These are phyloP conservation scores for Heritiera littoralis DNA, from an alignment of 345 rosid genomes.

Conservation along the genomic window DNA sequence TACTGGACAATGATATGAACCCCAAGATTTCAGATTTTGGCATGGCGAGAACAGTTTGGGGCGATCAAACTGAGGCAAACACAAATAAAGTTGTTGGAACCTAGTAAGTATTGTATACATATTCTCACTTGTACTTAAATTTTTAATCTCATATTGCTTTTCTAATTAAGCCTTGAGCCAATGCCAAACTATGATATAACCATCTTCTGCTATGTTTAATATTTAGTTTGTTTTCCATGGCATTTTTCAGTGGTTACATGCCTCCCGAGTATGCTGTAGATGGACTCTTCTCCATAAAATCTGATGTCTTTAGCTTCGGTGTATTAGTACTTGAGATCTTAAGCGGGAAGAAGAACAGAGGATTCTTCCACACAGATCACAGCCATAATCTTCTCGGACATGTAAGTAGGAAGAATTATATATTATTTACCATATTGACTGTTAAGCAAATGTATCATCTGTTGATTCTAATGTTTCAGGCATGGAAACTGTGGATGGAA, in stretches of 20 bases:
- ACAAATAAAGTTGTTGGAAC: slow-evolving; percentile 49
- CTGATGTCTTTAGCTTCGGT: slow-evolving; percentile 54
- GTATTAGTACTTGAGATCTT: slow-evolving; percentile 51
- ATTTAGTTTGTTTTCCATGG: too few relatives aligned
- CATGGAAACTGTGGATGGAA: slow-evolving; percentile 42
- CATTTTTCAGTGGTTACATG: slow-evolving; percentile 42
- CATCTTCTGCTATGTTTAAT: too few relatives aligned
- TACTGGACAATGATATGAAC: slow-evolving; percentile 33
- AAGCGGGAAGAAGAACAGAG: slow-evolving; percentile 40
- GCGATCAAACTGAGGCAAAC: slow-evolving; percentile 28
- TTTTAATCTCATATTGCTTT: too few relatives aligned
- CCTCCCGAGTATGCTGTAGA: slow-evolving; percentile 45
- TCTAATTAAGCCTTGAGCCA: too few relatives aligned
- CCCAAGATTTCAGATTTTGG: slow-evolving; percentile 45
- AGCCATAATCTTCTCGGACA: slow-evolving; percentile 30
- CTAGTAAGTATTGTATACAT: slow-evolving; percentile 31
- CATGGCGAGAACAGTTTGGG: slow-evolving; percentile 30
- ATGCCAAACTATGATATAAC: too few relatives aligned
- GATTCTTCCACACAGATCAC: slow-evolving; percentile 25
- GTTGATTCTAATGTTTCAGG: slow-evolving; percentile 25
- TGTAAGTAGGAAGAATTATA: background rate
- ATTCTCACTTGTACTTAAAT: too few relatives aligned
- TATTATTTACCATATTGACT: background rate
- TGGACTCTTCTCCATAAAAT: slow-evolving; percentile 47
- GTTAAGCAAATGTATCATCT: background rate